These are phyloP conservation scores for Metschnikowia continentalis DNA, from an alignment of 805 yeast genomes.

Conservation along the genomic window DNA sequence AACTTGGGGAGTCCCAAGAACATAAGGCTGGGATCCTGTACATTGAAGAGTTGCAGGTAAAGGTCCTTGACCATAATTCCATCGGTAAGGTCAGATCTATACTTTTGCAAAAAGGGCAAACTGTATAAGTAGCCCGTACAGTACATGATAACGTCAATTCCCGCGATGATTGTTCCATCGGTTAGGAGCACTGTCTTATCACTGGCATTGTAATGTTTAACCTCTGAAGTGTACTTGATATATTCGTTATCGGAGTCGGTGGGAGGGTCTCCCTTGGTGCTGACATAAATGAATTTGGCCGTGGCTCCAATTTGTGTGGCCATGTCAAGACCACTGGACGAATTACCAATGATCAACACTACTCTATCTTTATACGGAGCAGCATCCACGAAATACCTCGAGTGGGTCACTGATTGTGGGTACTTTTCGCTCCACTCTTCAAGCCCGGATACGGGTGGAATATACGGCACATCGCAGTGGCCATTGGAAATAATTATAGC, in stretches of 20 bases:
- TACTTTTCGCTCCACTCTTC: slow-evolving; percentile 23
- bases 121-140: slow-evolving; percentile 20
- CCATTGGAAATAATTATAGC: slow-evolving; percentile 39
- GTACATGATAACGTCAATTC: slow-evolving; percentile 15
- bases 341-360: slow-evolving; percentile 63
- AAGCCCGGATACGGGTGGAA: slow-evolving; percentile 32
- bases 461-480: slow-evolving; percentile 32
- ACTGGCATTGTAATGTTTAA: slow-evolving; percentile 9
- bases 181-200: slow-evolving; percentile 8
- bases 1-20: slow-evolving; percentile 16
- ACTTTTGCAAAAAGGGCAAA: slow-evolving; percentile 14
- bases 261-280: slow-evolving; percentile 10
- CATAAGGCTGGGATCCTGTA: slow-evolving; percentile 15
- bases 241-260: slow-evolving; percentile 9
- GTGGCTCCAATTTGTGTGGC: slow-evolving; percentile 53
- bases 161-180: slow-evolving; percentile 8
- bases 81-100: slow-evolving; percentile 11
- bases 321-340: slow-evolving; percentile 74
- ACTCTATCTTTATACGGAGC: slow-evolving; percentile 32
- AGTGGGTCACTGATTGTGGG: slow-evolving; percentile 29
- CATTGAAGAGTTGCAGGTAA: slow-evolving; percentile 16
- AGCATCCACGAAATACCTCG: slow-evolving; percentile 30
- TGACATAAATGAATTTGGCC: slow-evolving; percentile 16
- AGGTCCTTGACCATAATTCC: slow-evolving; percentile 12
- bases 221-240: slow-evolving; percentile 8